Evolutionary conservation across 345 rosid species (phyloP), one percentile per base, ranked within the genome.

Genomic region (Excoecaria cochinchinensis): DNA sequence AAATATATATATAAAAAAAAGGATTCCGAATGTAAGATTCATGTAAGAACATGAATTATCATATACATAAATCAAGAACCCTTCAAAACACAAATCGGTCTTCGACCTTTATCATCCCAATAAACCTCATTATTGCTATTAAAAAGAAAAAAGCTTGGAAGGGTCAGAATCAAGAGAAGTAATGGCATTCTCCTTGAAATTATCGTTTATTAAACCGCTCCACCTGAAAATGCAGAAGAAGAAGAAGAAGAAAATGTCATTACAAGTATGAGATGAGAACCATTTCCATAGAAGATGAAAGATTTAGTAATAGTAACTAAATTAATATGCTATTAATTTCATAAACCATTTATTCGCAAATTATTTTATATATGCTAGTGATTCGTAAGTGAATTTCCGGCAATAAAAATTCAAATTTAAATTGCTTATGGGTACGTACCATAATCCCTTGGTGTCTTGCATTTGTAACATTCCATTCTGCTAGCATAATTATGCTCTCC

Each of bases 381-480:
- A 31, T 31, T 31, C 2, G 31, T 31, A 31, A 31, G 31, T 31
- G 31, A 31, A 31, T 31, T 31, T 31, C 31, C 2, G 31, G 31
- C 31, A 31, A 31, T 31, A 31, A 31, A 31, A 31, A 2, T 31
- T 31, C 31, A 31, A 31, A 15, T 62, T 46, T 36, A 24, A 70
- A 70, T 25, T 24, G 36, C 72, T 36, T 57, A 5, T 10, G 10
- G 1, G 71, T 57, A 74, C 81, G 71, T 57, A 74, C 81, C 73
- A 16, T 63, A 78, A 57, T 44, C 76, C 64, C 47, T 79, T 19
- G 85, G 82, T 40, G 74, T 76, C 60, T 57, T 73, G 85, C 85
- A 82, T 73, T 52, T 82, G 62, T 60, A 82, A 56, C 85, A 82
- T 51, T 82, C 85, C 15, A 56, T 73, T 82, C 85, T 76, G 85